Base-by-base conservation (phyloP, 768 basidiomycete genomes). In the Tulasnella sp. region DNA sequence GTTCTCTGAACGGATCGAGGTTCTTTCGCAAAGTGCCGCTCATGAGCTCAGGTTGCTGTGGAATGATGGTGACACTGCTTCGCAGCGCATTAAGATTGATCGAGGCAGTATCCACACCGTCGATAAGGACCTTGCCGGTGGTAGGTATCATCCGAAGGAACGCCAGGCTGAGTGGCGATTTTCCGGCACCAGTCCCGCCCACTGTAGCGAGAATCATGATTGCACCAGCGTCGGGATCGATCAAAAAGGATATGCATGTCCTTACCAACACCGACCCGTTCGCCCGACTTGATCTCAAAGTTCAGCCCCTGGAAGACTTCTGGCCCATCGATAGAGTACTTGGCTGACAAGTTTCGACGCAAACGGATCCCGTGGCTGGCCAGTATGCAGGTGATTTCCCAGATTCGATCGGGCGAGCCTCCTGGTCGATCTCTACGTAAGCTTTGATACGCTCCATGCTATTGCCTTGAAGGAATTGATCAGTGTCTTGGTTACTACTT, bases 341-440 rank as follows among this genome's bases (percentile, higher is more conserved):
- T 63, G 27, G 71, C 65, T 38, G 65, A 62, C 2, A 73, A 61
- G 30, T 70, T 66, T 22, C 68, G 1, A 59, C 44, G 38, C 73
- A 67, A 0, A 61, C 65, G 24, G 56, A 46, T 11, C 54, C 24
- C 42, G 27, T 57, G 8, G 66, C 59, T 5, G 63, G 66, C 65
- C 65, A 66, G 42, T 66, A 73, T 7, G 69, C 64, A 0, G 72
- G 72, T 1, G 71, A 66, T 4, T 72, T 71, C 42, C 70, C 27
- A n/a, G 67, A 66, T 42, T 73, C 72, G 19, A 69, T 55, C 58
- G 70, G 65, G 50, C 70, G 69, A 8, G 74, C 73, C 65, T 83
- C 81, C 60, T 79, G 78, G 52, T 80, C 79, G 44, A 80, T 78
- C 17, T 71, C 67, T 42, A 81, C 66, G 64, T 81, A 82, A 46